Percentiles rank a stretch among this genome's conserved stretches.
Evolutionary conservation across 192 early-diverging fungal genomes (phyloP).

Genomic region (Rhizophagus prolifer): DNA sequence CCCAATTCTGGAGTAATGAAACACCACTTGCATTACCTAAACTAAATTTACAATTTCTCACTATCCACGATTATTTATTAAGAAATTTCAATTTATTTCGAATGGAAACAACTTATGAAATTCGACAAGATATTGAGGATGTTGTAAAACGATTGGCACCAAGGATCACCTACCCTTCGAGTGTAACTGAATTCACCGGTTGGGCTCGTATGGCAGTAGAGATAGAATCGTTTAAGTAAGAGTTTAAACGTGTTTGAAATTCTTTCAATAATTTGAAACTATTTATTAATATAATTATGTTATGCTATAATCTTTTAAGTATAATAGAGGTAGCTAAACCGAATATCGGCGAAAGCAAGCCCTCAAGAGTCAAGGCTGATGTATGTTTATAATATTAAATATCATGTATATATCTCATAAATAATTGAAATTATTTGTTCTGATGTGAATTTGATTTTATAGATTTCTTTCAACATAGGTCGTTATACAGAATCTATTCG

Average conservation of each 20-base stretch:
- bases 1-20: constrained; percentile 60
- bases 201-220: constrained; percentile 92
- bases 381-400: constrained; percentile 37
- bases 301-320: constrained; percentile 24
- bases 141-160: constrained; percentile 82
- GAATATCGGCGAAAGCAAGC: constrained; percentile 67
- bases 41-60: constrained; percentile 91
- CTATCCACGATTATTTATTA: constrained; percentile 86
- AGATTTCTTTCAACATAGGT: constrained; percentile 59
- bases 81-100: constrained; percentile 84
- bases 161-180: constrained; percentile 46
- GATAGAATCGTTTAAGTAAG: constrained; percentile 59
- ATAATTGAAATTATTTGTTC: not conserved
- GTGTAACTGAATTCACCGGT: constrained; percentile 77
- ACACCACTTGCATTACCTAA: constrained; percentile 77
- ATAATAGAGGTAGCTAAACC: constrained; percentile 75
- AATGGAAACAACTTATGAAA: constrained; percentile 78
- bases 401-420: not conserved
- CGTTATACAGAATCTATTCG: constrained; percentile 70
- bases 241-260: not conserved
- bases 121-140: constrained; percentile 88
- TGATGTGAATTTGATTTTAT: not conserved
- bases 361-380: constrained; percentile 79
- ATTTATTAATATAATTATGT: not conserved
- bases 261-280: not conserved